Conservation (phyloP, 2,329 filamentous ascomycete species). For the Colletotrichum incanum region DNA sequence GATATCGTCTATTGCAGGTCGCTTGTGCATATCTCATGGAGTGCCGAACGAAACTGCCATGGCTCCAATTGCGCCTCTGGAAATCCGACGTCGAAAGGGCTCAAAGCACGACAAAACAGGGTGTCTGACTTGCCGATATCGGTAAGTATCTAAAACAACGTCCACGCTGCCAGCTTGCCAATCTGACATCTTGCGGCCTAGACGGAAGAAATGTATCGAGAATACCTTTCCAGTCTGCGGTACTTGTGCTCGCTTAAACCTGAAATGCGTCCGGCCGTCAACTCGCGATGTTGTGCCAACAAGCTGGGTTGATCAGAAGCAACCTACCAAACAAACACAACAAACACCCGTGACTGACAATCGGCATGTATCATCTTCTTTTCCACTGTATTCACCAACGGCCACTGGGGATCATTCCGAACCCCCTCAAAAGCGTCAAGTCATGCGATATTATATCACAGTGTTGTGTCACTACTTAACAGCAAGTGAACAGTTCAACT, state of each 20-base stretch:
- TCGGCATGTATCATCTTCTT: neutral
- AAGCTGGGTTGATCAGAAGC: conserved; percentile 31
- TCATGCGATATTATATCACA: conserved; percentile 40
- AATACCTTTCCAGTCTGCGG: conserved; percentile 43
- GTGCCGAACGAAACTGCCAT: neutral
- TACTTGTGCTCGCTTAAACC: conserved; percentile 39
- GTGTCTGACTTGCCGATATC: conserved; percentile 44
- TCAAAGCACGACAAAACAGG: conserved; percentile 44
- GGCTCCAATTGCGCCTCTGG: conserved; percentile 6
- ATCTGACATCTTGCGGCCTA: conserved; percentile 25
- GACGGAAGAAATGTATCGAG: conserved; percentile 43
- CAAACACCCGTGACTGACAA: neutral
- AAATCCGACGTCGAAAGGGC: conserved; percentile 38
- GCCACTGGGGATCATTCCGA: conserved; percentile 12
- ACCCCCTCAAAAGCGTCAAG: conserved; percentile 32
- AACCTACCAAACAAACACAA: neutral
- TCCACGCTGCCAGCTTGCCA: neutral
- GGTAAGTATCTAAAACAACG: conserved; percentile 20
- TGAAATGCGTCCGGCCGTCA: conserved; percentile 40
- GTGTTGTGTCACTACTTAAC: conserved; percentile 36
- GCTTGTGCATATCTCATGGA: neutral
- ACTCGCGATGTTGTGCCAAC: conserved; percentile 40
- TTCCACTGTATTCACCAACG: conserved; percentile 5
- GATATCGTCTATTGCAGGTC: neutral
- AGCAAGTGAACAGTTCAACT: conserved; percentile 38